Evolutionary conservation across 169 alveolate genomes (phyloP).

Genomic region (Plasmodium relictum): DNA sequence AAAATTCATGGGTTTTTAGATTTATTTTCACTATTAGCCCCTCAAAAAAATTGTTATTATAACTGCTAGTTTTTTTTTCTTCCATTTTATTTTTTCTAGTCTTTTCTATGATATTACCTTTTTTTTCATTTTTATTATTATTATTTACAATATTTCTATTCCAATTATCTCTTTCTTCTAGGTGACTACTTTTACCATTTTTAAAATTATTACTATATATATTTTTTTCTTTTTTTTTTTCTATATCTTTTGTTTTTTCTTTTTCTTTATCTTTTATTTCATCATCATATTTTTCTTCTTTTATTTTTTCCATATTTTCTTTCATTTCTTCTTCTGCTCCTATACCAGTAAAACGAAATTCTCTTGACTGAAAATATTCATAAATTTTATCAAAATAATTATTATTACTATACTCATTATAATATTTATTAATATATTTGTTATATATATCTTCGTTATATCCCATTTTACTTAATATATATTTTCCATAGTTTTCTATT

Average conservation of each 20-base stretch:
- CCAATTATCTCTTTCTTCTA: neutral
- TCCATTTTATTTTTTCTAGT: neutral
- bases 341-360: constrained; percentile 69
- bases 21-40: constrained; percentile 69
- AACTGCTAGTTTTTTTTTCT: neutral
- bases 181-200: neutral
- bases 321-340: constrained; percentile 76
- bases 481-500: constrained; percentile 47
- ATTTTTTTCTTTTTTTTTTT: neutral
- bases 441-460: constrained; percentile 59
- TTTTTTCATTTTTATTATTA: neutral
- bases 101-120: neutral
- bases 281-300: neutral
- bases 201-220: neutral
- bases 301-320: constrained; percentile 46
- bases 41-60: constrained; percentile 29
- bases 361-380: constrained; percentile 21
- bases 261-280: neutral
- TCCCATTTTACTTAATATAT: constrained; percentile 59
- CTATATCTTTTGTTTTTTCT: neutral
- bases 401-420: constrained; percentile 39
- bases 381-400: constrained; percentile 66
- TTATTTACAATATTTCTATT: neutral
- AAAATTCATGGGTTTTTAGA: constrained; percentile 47
- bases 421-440: constrained; percentile 53